phyloP scores from a whole-genome alignment of 192 early-diverging fungal species.

The Coemansia sp. region DNA sequence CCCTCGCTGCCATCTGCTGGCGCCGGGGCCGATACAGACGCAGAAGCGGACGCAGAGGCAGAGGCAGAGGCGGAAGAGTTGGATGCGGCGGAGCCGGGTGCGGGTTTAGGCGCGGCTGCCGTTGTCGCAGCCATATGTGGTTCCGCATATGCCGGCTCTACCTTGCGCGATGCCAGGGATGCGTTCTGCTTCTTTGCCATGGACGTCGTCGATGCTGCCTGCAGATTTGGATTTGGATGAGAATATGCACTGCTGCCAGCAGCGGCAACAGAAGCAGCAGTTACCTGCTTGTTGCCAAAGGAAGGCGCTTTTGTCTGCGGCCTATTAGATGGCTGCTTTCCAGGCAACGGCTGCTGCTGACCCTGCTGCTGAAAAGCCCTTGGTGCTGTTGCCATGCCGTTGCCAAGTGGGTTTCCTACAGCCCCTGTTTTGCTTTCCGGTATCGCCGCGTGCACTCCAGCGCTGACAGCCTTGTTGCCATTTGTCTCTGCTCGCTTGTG shows the following conservation, averaged over 20 bases:
- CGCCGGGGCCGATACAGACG: not conserved
- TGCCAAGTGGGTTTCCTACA: not conserved
- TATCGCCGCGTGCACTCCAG: not conserved
- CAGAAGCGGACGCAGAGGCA: not conserved
- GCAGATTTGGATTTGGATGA: no score
- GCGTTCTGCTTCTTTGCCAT: not conserved
- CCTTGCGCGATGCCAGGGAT: not conserved
- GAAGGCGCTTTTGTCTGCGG: not conserved
- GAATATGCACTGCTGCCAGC: no score
- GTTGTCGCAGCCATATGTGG: not conserved
- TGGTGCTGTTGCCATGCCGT: slow-evolving; percentile 1
- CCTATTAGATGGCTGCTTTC: not conserved
- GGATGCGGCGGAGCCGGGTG: no score
- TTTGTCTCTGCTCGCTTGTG: slow-evolving; percentile 3
- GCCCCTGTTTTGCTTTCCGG: not conserved
- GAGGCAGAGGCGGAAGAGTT: no score
- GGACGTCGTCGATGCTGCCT: no score
- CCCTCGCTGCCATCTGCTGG: slow-evolving; percentile 2
- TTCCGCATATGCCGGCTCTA: not conserved
- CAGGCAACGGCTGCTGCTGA: slow-evolving; percentile 5
- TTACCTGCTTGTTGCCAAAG: no score
- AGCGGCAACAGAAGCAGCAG: no score
- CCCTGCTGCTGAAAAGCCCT: not conserved
- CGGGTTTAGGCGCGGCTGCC: not conserved
- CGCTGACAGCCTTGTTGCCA: not conserved